Conservation (phyloP, 2,329 filamentous ascomycete genomes). For the Paraphaeosphaeria sporulosa region DNA sequence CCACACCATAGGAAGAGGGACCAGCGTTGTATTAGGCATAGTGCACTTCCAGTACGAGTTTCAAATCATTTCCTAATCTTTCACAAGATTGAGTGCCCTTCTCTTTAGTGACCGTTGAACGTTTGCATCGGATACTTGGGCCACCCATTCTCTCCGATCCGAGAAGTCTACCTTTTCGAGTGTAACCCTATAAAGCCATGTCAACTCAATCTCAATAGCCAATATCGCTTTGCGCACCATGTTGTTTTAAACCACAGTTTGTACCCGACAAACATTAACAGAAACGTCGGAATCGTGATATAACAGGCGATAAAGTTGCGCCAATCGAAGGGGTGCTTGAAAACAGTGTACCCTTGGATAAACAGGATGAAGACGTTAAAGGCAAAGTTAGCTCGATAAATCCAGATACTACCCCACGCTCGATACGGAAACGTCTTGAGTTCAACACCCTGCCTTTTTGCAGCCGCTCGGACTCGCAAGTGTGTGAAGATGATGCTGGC, state of each 20-base stretch:
- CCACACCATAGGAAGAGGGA: background rate
- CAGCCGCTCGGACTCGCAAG: conserved; percentile 1
- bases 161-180: background rate
- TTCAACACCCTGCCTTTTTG: conserved; percentile 3
- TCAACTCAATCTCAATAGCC: background rate
- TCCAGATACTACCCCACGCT: conserved; percentile 7
- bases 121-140: background rate
- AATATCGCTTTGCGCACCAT: background rate
- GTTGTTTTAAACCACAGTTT: background rate
- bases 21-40: background rate
- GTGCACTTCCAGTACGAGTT: background rate
- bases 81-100: background rate
- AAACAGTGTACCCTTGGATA: conserved; percentile 4
- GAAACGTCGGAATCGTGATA: conserved; percentile 5
- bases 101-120: background rate
- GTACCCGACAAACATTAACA: background rate
- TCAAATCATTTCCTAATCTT: background rate
- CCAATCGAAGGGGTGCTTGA: conserved; percentile 3
- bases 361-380: conserved; percentile 3
- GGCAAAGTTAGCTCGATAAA: background rate
- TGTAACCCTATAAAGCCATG: background rate
- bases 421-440: background rate
- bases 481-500: conserved; percentile 5
- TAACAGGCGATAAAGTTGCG: conserved; percentile 4
- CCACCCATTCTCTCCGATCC: background rate